Conservation (phyloP, 805 yeast genomes). For the Candida tibetensis region DNA sequence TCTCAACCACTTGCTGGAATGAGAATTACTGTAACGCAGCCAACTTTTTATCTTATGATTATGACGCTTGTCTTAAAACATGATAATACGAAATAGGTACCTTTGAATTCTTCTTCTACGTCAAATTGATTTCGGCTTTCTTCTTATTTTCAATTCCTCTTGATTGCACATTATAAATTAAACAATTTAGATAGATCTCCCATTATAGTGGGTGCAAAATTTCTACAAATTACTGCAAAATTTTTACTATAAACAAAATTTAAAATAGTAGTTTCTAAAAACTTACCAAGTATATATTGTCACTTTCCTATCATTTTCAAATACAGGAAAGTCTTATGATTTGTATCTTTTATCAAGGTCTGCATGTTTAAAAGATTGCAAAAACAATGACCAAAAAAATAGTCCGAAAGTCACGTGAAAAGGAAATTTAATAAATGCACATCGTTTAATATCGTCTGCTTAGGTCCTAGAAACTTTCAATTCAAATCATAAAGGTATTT, state of each 20-base stretch:
- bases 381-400: background rate
- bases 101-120: too few species aligned
- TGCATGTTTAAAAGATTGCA: background rate
- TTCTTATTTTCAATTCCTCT: background rate
- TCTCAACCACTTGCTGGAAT: constrained; percentile 12
- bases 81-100: too few species aligned
- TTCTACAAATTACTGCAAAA: too few species aligned
- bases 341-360: background rate
- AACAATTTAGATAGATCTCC: background rate
- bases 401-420: background rate
- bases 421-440: background rate
- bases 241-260: too few species aligned
- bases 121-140: too few species aligned
- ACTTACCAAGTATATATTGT: too few species aligned
- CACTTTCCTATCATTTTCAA: too few species aligned
- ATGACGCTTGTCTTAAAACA: constrained; percentile 11
- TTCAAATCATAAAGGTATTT: too few species aligned
- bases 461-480: too few species aligned
- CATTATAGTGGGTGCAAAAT: too few species aligned
- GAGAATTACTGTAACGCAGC: constrained; percentile 42
- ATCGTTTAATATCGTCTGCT: background rate
- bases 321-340: background rate
- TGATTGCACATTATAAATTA: background rate
- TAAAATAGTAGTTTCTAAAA: too few species aligned
- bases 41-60: constrained; percentile 33